A percentile compares a stretch with the other conserved stretches of the same genome.
Conservation (phyloP, 2,329 filamentous ascomycete genomes). For the Dactylonectria estremocensis region DNA sequence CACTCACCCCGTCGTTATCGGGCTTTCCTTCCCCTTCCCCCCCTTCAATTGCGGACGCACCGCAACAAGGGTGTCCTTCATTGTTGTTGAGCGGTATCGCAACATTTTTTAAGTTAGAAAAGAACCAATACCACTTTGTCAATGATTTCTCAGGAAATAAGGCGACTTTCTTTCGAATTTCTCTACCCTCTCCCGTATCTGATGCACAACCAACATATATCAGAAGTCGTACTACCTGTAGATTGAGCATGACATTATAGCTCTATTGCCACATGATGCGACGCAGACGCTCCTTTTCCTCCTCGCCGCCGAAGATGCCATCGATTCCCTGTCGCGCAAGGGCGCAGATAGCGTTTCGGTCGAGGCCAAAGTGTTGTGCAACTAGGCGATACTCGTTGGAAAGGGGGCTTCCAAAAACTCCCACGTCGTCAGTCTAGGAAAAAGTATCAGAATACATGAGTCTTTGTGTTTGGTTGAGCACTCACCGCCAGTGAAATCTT, state of each 20-base stretch:
- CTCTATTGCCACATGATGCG: slow-evolving; percentile 62
- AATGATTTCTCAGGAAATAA: neutral
- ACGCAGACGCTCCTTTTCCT: slow-evolving; percentile 72
- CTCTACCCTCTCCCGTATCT: neutral
- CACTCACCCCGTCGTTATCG: slow-evolving; percentile 13
- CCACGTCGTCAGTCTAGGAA: slow-evolving; percentile 84
- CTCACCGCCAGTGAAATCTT: slow-evolving; percentile 79
- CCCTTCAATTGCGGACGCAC: slow-evolving; percentile 27
- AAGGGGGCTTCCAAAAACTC: slow-evolving; percentile 82
- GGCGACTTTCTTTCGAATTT: neutral
- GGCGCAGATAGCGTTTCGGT: slow-evolving; percentile 59
- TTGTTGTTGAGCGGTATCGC: slow-evolving; percentile 12
- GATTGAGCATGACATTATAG: neutral
- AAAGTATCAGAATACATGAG: slow-evolving; percentile 18
- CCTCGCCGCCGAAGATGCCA: slow-evolving; percentile 76
- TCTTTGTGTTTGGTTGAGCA: slow-evolving; percentile 41
- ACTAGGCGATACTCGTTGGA: slow-evolving; percentile 85
- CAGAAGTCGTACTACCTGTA: neutral
- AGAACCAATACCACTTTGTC: slow-evolving; percentile 29
- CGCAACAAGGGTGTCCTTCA: slow-evolving; percentile 17
- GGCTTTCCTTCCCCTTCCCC: slow-evolving; percentile 25
- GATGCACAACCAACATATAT: neutral
- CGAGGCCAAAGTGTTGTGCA: slow-evolving; percentile 77
- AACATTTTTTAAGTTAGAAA: slow-evolving; percentile 28
- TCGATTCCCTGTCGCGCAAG: slow-evolving; percentile 75